These are phyloP conservation scores for Bipolaris cookei DNA, from an alignment of 2,329 filamentous ascomycete species.

Conservation along the genomic window DNA sequence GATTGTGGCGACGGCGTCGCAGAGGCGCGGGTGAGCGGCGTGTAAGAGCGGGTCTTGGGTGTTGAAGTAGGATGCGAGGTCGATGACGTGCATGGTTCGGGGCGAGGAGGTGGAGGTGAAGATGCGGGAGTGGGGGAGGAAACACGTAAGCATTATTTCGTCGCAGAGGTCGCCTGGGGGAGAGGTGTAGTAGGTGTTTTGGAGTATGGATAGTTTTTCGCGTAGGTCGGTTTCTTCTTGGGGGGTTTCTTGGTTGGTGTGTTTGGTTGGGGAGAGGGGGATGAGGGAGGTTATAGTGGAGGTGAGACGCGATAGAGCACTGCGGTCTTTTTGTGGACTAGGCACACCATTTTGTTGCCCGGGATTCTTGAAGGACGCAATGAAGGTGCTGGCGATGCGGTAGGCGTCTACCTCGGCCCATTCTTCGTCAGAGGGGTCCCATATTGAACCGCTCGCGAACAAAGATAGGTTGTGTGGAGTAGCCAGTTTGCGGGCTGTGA, in stretches of 20 bases:
- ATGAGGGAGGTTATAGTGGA: constrained; percentile 1
- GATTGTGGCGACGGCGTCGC: constrained; percentile 24
- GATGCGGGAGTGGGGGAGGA: neutral
- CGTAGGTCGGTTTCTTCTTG: constrained; percentile 4
- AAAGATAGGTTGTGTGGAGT: neutral
- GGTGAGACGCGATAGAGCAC: constrained; percentile 4
- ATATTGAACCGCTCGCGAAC: constrained; percentile 6
- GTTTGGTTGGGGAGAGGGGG: neutral
- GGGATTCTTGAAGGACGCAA: constrained; percentile 9
- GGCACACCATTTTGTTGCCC: neutral
- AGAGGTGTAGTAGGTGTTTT: constrained; percentile 11
- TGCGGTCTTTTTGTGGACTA: neutral
- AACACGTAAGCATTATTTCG: constrained; percentile 4
- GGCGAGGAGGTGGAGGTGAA: constrained; percentile 5
- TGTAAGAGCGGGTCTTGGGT: neutral
- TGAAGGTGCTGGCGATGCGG: constrained; percentile 12
- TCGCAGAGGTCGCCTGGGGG: constrained; percentile 16
- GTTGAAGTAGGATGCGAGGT: constrained; percentile 9
- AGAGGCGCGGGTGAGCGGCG: constrained; percentile 19
- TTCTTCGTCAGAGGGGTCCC: constrained; percentile 22
- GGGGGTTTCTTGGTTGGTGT: neutral
- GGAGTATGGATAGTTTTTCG: constrained; percentile 1
- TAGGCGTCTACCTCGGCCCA: constrained; percentile 14
- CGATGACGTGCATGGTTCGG: constrained; percentile 18
- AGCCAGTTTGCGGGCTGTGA: neutral